phyloP scores from a whole-genome alignment of 169 alveolate genomes.

The Eimeria maxima region DNA sequence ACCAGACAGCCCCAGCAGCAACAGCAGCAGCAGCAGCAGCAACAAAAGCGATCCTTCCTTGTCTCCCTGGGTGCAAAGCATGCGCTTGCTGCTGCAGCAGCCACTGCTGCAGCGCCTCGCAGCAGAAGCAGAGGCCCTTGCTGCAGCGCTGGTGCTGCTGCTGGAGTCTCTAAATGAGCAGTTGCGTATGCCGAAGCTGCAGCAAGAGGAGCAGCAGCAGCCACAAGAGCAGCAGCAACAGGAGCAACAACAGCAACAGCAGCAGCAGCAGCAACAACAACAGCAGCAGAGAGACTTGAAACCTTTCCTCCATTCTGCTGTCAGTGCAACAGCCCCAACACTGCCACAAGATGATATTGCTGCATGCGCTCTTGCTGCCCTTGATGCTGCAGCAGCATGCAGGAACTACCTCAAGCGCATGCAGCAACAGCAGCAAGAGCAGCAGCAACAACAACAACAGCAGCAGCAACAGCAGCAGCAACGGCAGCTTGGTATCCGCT shows the following conservation, averaged over 20 bases:
- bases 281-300: background rate
- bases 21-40: constrained; percentile 37
- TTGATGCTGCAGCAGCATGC: constrained; percentile 24
- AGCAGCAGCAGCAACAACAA: constrained; percentile 23
- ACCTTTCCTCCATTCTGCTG: constrained; percentile 42
- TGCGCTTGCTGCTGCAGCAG: constrained; percentile 7
- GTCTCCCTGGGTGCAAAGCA: background rate
- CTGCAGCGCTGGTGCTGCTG: constrained; percentile 5
- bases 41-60: background rate
- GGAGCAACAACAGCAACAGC: background rate
- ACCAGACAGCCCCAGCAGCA: background rate
- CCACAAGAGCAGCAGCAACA: background rate
- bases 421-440: background rate
- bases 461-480: background rate
- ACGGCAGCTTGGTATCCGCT: constrained; percentile 8
- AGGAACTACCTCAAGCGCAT: background rate
- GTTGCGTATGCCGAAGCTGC: constrained; percentile 31
- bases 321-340: constrained; percentile 22
- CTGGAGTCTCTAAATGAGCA: constrained; percentile 17
- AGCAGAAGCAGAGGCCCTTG: constrained; percentile 6
- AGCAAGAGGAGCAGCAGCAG: constrained; percentile 3
- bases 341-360: constrained; percentile 54
- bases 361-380: constrained; percentile 58
- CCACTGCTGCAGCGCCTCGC: constrained; percentile 50
- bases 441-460: constrained; percentile 7